Base-by-base conservation (phyloP, 805 yeast genomes). In the baker's yeast (Saccharomyces cerevisiae) region DNA sequence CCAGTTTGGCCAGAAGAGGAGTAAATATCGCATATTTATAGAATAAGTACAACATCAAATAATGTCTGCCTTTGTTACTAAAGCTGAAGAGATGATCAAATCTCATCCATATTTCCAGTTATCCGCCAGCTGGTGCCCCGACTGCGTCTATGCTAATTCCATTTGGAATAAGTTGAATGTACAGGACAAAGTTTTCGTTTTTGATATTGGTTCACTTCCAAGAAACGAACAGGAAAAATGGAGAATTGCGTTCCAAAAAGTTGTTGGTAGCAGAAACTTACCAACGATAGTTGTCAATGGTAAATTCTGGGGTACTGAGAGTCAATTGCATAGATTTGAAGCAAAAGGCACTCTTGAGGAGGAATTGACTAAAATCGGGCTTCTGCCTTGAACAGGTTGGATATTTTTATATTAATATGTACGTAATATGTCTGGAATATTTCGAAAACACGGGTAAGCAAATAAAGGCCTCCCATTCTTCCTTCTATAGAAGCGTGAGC, bases 101-200 rank as follows among this genome's bases (percentile, higher is more conserved):
- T 60, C 71, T 3, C 70, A 83, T 68, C 73, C 73, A 50, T 80
- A 69, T 59, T 73, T 86, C 55, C 79, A 83, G 77, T 65, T 85
- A 11, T 80, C 87, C 46, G 86, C 85, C 60, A 76, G 84, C 21
- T 85, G 90, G 90, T 86, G 94, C 68, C 87, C 89, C 2, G 91
- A 86, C 61, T 85, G 91, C 61, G 81, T 79, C 50, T 86, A 84
- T 65, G 80, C 86, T 3, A 75, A 79, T 55, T 70, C 71, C 28
- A 68, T 84, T 24, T 84, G 82, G 77, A 74, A 77, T 50, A 76
- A 79, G 52, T 79, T 75, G 61, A 74, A 76, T 8, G 82, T 84
- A 8, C 61, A 62, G 10, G 73, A 76, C 49, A 79, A 82, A 60
- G 71, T 83, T 13, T 69, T 73, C 51, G 62, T 80, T n/a, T 73